Base-by-base conservation (phyloP, 2,329 filamentous ascomycete genomes). In the Cladosporium halotolerans region DNA sequence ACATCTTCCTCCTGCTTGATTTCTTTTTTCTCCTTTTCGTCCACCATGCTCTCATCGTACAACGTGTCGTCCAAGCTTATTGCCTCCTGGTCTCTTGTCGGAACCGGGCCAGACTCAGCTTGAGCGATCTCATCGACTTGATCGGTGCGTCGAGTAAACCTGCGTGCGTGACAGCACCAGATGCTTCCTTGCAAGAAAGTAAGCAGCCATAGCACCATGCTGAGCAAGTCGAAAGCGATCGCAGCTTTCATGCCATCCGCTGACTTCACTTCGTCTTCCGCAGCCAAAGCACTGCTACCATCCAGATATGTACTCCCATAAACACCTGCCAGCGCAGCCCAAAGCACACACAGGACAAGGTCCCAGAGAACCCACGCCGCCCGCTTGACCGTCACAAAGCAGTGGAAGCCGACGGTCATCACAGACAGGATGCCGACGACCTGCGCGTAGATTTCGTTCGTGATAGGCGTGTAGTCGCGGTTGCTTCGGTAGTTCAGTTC, bases 361-460 rank as follows among this genome's bases (percentile, higher is more conserved):
- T 48, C 45, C 45, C 45, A 48, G 4, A 41, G 8, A 8, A 48
- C 40, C 33, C 28, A 48, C 3, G 45, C 33, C 11, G 38, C 45
- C 33, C 45, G 45, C 23, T 48, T 48, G 23, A 40, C 23, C 2
- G 45, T 48, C 4, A 40, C 14, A 23, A 48, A 48, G 36, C 34
- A 48, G 45, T 48, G 45, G 11, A 48, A 23, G 7, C 19, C 45
- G 6, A 48, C 34, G 19, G 45, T 48, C 19, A 41, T 3, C 9
- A 32, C 19, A 13, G 45, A 48, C 8, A 48, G 45, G 10, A 48
- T 18, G 23, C 19, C 45, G 36, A 48, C 45, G n/a, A 48, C 45
- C 19, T 40, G 45, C 16, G 45, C 45, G n/a, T 41, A 48, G 28
- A 48, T 48, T 40, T 48, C 45, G 23, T 48, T 41, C 28, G 45